Evolutionary conservation across 2,329 filamentous ascomycete species (phyloP).

Genomic region (Sphaerulina vaccinii): DNA sequence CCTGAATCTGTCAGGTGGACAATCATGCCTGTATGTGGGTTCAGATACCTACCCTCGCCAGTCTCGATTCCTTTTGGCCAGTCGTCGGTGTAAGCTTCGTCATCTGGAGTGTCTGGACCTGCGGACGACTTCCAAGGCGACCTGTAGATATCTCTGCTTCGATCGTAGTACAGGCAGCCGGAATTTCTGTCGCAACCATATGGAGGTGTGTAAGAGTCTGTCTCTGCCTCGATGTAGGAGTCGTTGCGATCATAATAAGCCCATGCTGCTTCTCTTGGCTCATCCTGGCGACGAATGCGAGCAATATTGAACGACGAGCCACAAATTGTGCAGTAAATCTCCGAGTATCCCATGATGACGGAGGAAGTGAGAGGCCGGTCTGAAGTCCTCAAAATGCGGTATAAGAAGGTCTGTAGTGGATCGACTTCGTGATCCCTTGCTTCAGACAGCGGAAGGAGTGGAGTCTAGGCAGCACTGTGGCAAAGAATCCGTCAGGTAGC

Average conservation of each 20-base stretch:
- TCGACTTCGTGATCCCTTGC: too few relatives aligned
- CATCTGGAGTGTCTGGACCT: neutral
- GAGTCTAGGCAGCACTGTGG: too few relatives aligned
- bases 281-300: slow-evolving; percentile 4
- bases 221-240: neutral
- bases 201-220: neutral
- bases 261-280: slow-evolving; percentile 13
- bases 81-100: neutral
- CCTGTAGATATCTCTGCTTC: neutral
- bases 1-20: neutral
- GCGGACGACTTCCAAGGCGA: neutral
- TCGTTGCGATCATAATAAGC: neutral
- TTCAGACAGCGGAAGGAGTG: too few relatives aligned
- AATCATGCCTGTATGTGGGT: neutral
- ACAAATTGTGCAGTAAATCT: slow-evolving; percentile 18
- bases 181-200: slow-evolving; percentile 5
- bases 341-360: too few relatives aligned
- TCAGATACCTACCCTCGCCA: neutral
- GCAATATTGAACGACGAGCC: slow-evolving; percentile 18
- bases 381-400: too few relatives aligned
- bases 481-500: too few relatives aligned
- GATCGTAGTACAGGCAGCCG: slow-evolving; percentile 6
- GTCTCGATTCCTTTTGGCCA: neutral
- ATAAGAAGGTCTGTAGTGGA: slow-evolving; percentile 1
- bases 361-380: too few relatives aligned